Base-by-base conservation (phyloP, 169 alveolate species). In the Babesia sp. region DNA sequence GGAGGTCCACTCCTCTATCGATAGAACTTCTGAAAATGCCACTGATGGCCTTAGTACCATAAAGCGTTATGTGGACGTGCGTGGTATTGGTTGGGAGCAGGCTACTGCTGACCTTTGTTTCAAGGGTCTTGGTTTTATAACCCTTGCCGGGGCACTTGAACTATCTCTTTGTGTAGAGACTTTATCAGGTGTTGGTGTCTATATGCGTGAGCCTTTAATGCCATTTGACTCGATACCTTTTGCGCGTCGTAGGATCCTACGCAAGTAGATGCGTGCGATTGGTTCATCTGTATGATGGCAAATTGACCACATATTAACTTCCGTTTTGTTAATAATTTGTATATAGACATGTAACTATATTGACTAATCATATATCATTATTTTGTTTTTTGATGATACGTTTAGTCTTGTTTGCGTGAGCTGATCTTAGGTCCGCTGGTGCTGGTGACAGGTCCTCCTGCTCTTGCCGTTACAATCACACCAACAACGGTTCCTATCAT, bases 71-170 rank as follows among this genome's bases (percentile, higher is more conserved):
- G 74, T 80, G 24, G 24, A 20, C 31, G 28, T 80, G 3, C 22
- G 70, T 5, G 70, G 80, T 18, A 54, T 26, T 14, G 88, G 88
- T 8, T 80, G 88, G 88, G 79, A 80, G 18, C 29, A n/a, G 4
- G 83, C 84, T 8, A 80, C 88, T 0, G 33, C 76, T 41, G 88
- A 80, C 50, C 36, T 80, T 20, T 80, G 88, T 58, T 71, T 80
- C 55, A 70, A 71, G 46, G 88, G 88, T 11, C 63, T 80, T 26
- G 88, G 88, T 33, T 80, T 80, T 55, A 61, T 80, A n/a, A 42
- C 84, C 29, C 28, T 80, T 18, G 84, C 82, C 1, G 88, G 88
- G n/a, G 88, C 88, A 11, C 67, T 80, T 11, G 46, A 61, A 36
- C 50, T 66, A 18, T 41, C 18, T 6, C 29, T 80, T 26, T 28